Evolutionary conservation across 306 rosid genomes (phyloP), one percentile per base, ranked within the genome.

Genomic region (Trifolium subterraneum): DNA sequence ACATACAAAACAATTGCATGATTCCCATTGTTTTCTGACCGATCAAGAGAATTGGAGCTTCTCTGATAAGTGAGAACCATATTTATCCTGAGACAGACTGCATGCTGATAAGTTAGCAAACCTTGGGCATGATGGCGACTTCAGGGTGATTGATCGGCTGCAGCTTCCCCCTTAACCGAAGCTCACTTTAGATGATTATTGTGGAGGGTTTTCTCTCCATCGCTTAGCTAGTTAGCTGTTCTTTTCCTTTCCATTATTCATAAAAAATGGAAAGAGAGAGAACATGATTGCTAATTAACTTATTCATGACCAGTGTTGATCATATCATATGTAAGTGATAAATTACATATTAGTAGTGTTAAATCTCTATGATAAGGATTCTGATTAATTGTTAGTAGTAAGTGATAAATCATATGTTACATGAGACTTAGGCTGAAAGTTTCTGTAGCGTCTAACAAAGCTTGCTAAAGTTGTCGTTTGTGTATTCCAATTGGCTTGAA

Each of bases 21-120:
- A 36, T 36, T 36, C 39, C 10, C 39, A 36, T 8, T 2, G 39
- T 36, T 8, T 36, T 20, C 10, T 15, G 20, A 48, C 6, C 7
- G 54, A 47, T 47, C 16, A 15, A 15, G 54, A 15, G 54, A 48
- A 48, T 5, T 15, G 20, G 20, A 48, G 9, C 19, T 48, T 8
- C 54, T 48, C 20, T 6, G n/a, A 48, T 51, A 16, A 51, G 19
- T 1, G n/a, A 48, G 16, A 51, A 51, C 54, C 54, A 48, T 48
- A 48, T 48, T n/a, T 48, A 48, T 48, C 54, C 0, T 48, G 54
- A 48, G 54, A n/a, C 10, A n/a, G 14, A 15, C 20, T 6, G 18
- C 54, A 47, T 47, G 54, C 54, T 47, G 20, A 47, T 47, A 47
- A 47, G 52, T 47, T 47, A 14, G 54, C 54, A 47, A 48, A 48